Conservation (phyloP, 2,329 filamentous ascomycete species). For the Spiromastix sp. region DNA sequence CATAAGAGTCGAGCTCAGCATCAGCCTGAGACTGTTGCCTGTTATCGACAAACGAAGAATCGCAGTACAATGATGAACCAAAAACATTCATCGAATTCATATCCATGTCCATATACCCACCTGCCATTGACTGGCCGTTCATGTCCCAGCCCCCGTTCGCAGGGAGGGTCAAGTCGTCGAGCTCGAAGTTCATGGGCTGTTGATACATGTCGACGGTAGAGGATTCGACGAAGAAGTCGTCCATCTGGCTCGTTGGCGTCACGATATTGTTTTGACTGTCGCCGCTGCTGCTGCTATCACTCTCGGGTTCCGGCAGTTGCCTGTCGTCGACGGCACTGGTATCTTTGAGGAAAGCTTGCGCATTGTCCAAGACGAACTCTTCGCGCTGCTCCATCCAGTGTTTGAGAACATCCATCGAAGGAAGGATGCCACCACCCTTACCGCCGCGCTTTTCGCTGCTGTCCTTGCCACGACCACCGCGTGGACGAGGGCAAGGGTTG, state of each 20-base stretch:
- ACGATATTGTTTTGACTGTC: too few relatives aligned
- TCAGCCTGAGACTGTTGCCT: conserved; percentile 20
- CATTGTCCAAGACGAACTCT: conserved; percentile 33
- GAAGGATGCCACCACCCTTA: conserved; percentile 52
- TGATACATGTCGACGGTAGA: conserved; percentile 7
- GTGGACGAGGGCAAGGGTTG: conserved; percentile 50
- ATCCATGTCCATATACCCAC: conserved; percentile 21
- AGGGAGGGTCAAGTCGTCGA: conserved; percentile 10
- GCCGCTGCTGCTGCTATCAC: too few relatives aligned
- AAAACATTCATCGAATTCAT: conserved; percentile 19
- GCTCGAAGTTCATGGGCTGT: conserved; percentile 13
- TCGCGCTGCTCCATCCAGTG: conserved; percentile 51
- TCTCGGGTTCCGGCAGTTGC: not conserved
- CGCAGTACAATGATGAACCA: conserved; percentile 21
- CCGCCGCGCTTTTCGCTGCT: conserved; percentile 51
- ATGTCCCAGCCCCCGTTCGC: conserved; percentile 19
- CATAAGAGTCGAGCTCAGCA: conserved; percentile 27
- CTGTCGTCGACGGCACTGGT: conserved; percentile 5
- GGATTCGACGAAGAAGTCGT: conserved; percentile 1
- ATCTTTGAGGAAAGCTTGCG: conserved; percentile 17
- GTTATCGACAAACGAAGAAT: conserved; percentile 17
- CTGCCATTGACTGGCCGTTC: conserved; percentile 10
- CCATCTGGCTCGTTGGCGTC: too few relatives aligned
- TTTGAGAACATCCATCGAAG: conserved; percentile 50
- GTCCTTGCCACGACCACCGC: conserved; percentile 47